Percentiles rank a stretch among this genome's conserved stretches.
These are phyloP conservation scores for Thalassiosira ordinaria DNA, from an alignment of 352 stramenopile genomes.

Conservation along the genomic window DNA sequence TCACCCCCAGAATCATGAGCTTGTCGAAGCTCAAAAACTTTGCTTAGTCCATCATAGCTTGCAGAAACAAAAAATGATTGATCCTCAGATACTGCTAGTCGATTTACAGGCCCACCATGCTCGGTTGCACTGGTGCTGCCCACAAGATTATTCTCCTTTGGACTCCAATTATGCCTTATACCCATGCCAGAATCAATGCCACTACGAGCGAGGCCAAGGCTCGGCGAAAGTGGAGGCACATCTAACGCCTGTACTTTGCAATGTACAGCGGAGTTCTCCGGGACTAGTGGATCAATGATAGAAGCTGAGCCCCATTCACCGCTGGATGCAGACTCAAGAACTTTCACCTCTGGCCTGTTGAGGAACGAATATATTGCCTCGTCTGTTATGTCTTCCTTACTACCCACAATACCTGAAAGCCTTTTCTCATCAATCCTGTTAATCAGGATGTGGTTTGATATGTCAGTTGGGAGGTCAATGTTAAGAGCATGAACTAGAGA, in stretches of 20 bases:
- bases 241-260: slow-evolving; percentile 91
- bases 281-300: slow-evolving; percentile 64
- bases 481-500: slow-evolving; percentile 49
- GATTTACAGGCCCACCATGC: slow-evolving; percentile 92
- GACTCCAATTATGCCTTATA: slow-evolving; percentile 68
- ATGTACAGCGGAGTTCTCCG: slow-evolving; percentile 82
- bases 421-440: slow-evolving; percentile 21
- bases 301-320: slow-evolving; percentile 78
- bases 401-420: slow-evolving; percentile 2
- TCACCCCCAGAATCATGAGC: slow-evolving; percentile 93
- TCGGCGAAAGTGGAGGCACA: slow-evolving; percentile 91
- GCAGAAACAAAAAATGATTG: slow-evolving; percentile 95
- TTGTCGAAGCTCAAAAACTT: slow-evolving; percentile 94
- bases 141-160: slow-evolving; percentile 86
- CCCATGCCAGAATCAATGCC: slow-evolving; percentile 22
- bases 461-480: slow-evolving; percentile 11
- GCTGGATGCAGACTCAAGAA: slow-evolving; percentile 60
- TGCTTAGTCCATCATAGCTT: slow-evolving; percentile 95
- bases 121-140: slow-evolving; percentile 79
- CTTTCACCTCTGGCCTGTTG: slow-evolving; percentile 40
- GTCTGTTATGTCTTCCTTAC: slow-evolving; percentile 16
- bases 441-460: slow-evolving; percentile 24
- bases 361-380: slow-evolving; percentile 17
- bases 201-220: slow-evolving; percentile 85
- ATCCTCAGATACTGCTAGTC: slow-evolving; percentile 93